Evolutionary conservation across 352 stramenopile genomes (phyloP), one percentile per base, ranked within the genome.

Genomic region (Phytophthora citricola): DNA sequence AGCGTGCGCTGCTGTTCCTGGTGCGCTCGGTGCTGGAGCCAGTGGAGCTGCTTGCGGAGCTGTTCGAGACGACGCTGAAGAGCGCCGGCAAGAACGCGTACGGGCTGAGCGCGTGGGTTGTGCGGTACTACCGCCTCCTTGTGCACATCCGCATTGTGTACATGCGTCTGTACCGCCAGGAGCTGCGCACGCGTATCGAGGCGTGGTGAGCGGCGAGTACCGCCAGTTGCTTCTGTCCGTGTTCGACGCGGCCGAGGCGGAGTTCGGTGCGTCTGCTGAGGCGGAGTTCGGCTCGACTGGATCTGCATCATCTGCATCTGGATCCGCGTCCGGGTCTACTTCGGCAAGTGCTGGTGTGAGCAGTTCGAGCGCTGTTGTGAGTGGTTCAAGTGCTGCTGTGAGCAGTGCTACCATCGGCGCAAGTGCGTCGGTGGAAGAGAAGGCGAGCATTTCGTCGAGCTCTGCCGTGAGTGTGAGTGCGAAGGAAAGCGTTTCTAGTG

Each of bases 161-260:
- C 76, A 75, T 74, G 65, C 70, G 84, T 51, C 64, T 85, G 34
- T 89, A 84, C 63, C 62, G 66, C 57, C 74, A 79, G 63, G 59
- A 64, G 49, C 75, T 91, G 47, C 58, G 57, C 47, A 64, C 52
- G 20, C 55, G 55, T 11, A 69, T 76, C 31, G 49, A 67, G 26
- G 45, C 12, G 58, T 59, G 40, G 49, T 64, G 40, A 82, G 67
- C 31, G 77, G 61, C 29, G 52, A 76, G 44, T 66, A 69, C 56
- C 46, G 50, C 39, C 45, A 69, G 32, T 43, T 73, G 15, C 40
- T 69, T 58, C 24, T 73, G 45, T 61, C 58, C 9, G 40, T 69
- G 26, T 47, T 73, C 17, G 66, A 73, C n/a, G 59, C 66, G 43
- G 63, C 63, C 36, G 63, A 66, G 49, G 50, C 38, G 44, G 55